Evolutionary conservation across 2,329 filamentous ascomycete genomes (phyloP), one percentile per base, ranked within the genome.

Genomic region (Cercospora sesami): DNA sequence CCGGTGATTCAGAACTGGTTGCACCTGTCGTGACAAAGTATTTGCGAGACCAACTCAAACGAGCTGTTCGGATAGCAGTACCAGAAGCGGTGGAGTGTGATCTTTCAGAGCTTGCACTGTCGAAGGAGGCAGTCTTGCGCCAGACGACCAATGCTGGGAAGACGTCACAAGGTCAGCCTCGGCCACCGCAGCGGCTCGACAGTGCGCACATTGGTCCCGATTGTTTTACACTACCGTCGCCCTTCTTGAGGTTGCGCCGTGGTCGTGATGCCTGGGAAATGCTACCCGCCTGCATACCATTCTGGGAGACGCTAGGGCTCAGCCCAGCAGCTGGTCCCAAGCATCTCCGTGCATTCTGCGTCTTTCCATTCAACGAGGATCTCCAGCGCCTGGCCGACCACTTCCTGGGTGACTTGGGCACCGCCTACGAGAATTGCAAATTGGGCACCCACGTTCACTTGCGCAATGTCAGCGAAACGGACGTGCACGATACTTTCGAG

Each of bases 221-320:
- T 66, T 69, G 89, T 2, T 90, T 90, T 71, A 82, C 84, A 48
- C 86, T 95, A 2, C 85, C 86, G 1, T 82, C 88, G 0, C 91
- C 92, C 1, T 89, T 91, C 74, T 81, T 95, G 42, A 89, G 92
- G 71, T 83, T 96, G 10, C 89, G 89, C 60, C 85, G 92, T 63
- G 86, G 88, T 21, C 90, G 93, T 45, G 84, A 85, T 1, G 86
- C 86, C 59, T 85, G 93, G 65, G 92, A 93, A 10, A 83, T 96
- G 45, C 82, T 94, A 23, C 91, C 92, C 1, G 87, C 91, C 0
- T 90, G 91, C 0, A 81, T 94, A 21, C 81, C 85, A 0, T 96
- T 95, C 75, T 96, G 92, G 93, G 92, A 95, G 75, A 89, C 89
- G 58, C 81, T 96, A 18, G 91, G 91, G 0, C 83, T 96, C 1